phyloP scores from a whole-genome alignment of 306 rosid genomes.

The Macrotyloma uniflorum region DNA sequence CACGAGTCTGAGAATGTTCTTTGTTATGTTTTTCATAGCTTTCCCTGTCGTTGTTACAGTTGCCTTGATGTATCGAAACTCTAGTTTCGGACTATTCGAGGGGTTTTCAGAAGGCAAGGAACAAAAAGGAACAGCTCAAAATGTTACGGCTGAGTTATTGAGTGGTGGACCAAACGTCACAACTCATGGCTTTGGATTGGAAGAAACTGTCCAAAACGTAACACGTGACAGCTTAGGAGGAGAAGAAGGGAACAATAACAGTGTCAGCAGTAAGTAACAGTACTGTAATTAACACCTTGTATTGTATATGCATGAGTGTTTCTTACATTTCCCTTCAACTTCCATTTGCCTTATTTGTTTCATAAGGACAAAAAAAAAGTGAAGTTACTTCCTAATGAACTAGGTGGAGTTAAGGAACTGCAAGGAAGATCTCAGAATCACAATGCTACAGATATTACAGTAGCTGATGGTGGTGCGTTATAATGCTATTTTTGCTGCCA shows the following conservation, averaged over 20 bases:
- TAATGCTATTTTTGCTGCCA: neutral
- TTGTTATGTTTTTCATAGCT: constrained; percentile 5
- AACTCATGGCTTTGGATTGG: neutral
- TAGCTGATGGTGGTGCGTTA: neutral
- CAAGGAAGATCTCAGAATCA: neutral
- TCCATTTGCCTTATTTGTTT: neutral
- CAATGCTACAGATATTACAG: neutral
- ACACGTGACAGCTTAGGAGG: constrained; percentile 7
- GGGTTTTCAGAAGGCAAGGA: neutral
- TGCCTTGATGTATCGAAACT: constrained; percentile 10
- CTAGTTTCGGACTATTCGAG: constrained; percentile 22
- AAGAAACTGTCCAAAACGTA: neutral
- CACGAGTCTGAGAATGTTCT: neutral
- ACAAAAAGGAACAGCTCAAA: neutral
- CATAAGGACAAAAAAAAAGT: neutral
- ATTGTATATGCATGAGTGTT: neutral
- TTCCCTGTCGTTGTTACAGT: neutral
- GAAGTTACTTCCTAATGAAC: neutral
- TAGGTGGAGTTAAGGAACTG: neutral
- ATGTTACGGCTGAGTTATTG: neutral
- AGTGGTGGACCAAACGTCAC: neutral
- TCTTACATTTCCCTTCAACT: neutral
- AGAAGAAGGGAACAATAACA: neutral
- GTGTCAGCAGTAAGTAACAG: constrained; percentile 5
- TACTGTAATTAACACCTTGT: neutral